Conservation (phyloP, 345 rosid species). For the Linum trigynum region DNA sequence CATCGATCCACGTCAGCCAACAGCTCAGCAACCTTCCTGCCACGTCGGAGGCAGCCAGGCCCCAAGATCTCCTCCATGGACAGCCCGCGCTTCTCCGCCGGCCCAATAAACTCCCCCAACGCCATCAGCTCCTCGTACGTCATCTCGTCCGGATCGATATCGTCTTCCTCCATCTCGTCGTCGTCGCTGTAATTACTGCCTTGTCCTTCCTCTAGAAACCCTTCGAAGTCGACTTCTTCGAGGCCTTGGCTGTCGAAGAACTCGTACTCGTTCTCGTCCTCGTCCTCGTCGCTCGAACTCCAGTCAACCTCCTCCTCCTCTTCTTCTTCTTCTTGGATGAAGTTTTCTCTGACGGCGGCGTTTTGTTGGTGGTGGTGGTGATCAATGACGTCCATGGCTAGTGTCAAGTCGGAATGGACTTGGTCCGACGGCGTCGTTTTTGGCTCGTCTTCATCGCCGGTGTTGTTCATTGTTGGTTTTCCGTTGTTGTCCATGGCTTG, state of each 20-base stretch:
- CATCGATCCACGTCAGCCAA: conserved; percentile 44
- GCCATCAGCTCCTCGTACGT: conserved; percentile 68
- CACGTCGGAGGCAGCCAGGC: conserved; percentile 23
- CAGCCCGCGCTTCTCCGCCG: conserved; percentile 52
- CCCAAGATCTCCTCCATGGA: conserved; percentile 29
- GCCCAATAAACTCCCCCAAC: conserved; percentile 56
- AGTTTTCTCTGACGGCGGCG: conserved; percentile 35
- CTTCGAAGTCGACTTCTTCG: too few species aligned
- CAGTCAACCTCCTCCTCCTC: not conserved
- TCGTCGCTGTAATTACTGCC: too few species aligned
- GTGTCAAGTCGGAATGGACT: conserved; percentile 29
- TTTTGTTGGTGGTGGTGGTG: conserved; percentile 11
- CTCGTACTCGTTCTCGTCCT: conserved; percentile 34
- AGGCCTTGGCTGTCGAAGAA: conserved; percentile 41
- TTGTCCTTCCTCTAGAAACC: too few species aligned
- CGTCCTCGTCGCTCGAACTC: conserved; percentile 16
- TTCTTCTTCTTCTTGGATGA: conserved; percentile 21
- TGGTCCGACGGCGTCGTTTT: conserved; percentile 25
- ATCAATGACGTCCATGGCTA: conserved; percentile 30
- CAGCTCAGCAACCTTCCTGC: conserved; percentile 8
- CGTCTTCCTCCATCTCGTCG: conserved; percentile 40
- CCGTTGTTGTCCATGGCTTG: conserved; percentile 19
- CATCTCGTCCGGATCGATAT: conserved; percentile 54
- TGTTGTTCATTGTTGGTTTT: conserved; percentile 8
- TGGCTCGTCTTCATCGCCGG: conserved; percentile 16